phyloP scores from a whole-genome alignment of 148 eudicot species.

The Chenopodium berlandieri region DNA sequence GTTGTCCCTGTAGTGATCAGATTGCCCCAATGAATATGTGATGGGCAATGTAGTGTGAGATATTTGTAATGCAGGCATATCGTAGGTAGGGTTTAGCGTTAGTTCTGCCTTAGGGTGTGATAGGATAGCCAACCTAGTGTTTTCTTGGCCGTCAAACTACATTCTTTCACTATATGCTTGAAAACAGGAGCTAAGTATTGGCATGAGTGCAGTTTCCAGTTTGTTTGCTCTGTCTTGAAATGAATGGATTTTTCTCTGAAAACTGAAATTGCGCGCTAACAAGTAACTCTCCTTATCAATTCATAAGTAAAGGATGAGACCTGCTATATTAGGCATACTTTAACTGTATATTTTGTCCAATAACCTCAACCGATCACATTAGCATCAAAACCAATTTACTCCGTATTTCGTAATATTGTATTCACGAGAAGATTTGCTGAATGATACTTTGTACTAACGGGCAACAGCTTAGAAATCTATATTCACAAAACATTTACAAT shows the following conservation, averaged over 20 bases:
- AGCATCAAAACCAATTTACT: too few relatives aligned
- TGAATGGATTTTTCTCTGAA: neutral
- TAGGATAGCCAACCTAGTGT: constrained; percentile 4
- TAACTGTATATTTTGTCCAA: too few relatives aligned
- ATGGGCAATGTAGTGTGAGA: constrained; percentile 4
- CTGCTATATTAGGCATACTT: too few relatives aligned
- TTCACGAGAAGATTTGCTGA: neutral
- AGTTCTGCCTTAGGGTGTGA: neutral
- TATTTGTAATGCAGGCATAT: neutral
- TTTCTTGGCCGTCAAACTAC: neutral
- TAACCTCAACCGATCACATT: too few relatives aligned
- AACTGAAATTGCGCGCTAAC: too few relatives aligned
- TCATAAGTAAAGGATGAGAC: too few relatives aligned
- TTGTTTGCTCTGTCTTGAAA: neutral
- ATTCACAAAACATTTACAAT: constrained; percentile 5
- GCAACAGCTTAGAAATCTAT: neutral
- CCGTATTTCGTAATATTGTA: neutral
- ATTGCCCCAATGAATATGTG: neutral
- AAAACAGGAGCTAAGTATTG: neutral
- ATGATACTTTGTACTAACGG: neutral
- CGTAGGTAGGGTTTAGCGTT: constrained; percentile 1
- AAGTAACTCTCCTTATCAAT: too few relatives aligned
- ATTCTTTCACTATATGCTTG: neutral
- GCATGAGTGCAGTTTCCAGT: neutral
- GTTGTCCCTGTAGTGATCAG: neutral